phyloP scores from a whole-genome alignment of 129 eudicot species.

The Glebionis coronaria region DNA sequence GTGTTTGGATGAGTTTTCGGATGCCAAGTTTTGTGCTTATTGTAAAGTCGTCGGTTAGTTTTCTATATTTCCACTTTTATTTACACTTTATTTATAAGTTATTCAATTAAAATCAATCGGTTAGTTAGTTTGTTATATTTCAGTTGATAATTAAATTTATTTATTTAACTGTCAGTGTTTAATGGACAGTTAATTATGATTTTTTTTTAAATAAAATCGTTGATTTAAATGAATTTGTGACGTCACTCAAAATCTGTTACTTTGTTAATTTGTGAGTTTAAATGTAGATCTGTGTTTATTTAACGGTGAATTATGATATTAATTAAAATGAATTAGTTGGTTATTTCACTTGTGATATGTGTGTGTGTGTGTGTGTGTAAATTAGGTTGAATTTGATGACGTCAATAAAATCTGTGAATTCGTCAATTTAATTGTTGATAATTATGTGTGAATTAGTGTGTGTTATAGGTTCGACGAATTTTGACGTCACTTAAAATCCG shows the following conservation, averaged over 20 bases:
- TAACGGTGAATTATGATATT: too few species aligned
- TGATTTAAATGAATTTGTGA: background rate
- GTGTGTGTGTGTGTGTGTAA: background rate
- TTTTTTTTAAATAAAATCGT: background rate
- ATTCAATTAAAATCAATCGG: too few species aligned
- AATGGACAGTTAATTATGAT: background rate
- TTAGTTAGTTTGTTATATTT: constrained; percentile 32
- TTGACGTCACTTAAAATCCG: background rate
- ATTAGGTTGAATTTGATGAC: background rate
- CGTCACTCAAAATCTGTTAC: too few species aligned
- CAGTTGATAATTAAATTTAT: too few species aligned
- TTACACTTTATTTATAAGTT: background rate
- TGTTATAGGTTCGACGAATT: background rate
- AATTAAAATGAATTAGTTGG: background rate
- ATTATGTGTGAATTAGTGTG: background rate
- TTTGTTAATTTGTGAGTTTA: background rate
- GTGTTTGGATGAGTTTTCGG: constrained; percentile 27
- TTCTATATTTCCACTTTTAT: background rate
- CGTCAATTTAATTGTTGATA: background rate
- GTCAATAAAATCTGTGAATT: background rate
- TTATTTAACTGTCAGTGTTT: background rate
- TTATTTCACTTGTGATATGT: background rate
- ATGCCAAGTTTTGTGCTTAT: constrained; percentile 49
- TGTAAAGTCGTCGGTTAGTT: constrained; percentile 59
- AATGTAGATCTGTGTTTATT: background rate